Evolutionary conservation across 768 basidiomycete genomes (phyloP).

Genomic region (Phlebiopsis gigantea): DNA sequence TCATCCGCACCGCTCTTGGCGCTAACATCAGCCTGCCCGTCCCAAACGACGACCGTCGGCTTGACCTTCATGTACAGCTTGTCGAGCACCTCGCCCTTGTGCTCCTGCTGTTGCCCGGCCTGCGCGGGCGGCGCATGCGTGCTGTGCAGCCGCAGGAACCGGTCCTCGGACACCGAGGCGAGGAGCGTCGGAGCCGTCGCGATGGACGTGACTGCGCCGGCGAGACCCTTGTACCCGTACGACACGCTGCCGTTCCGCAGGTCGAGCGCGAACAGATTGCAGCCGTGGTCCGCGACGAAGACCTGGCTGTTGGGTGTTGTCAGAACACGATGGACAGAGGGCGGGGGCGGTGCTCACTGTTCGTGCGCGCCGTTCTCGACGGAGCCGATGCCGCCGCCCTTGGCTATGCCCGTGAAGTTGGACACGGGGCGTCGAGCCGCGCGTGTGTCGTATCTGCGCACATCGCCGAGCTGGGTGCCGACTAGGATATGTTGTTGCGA

Average conservation of each 20-base stretch:
- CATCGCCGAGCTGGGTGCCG: conserved; percentile 71
- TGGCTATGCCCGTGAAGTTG: conserved; percentile 57
- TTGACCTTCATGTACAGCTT: conserved; percentile 58
- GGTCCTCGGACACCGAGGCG: conserved; percentile 62
- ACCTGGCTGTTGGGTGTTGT: conserved; percentile 43
- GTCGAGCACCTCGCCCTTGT: conserved; percentile 55
- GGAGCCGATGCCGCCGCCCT: conserved; percentile 54
- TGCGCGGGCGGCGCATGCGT: conserved; percentile 45
- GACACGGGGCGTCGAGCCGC: conserved; percentile 61
- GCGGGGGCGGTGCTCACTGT: conserved; percentile 45
- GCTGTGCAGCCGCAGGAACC: conserved; percentile 67
- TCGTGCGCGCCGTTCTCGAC: conserved; percentile 57
- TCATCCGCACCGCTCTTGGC: conserved; percentile 20
- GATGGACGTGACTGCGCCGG: conserved; percentile 65
- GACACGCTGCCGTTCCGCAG: conserved; percentile 57
- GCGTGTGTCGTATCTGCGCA: conserved; percentile 76
- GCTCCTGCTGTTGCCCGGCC: conserved; percentile 45
- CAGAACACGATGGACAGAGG: neutral
- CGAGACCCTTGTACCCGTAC: conserved; percentile 70
- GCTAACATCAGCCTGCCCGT: conserved; percentile 26
- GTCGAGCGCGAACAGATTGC: conserved; percentile 62
- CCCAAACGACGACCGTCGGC: conserved; percentile 66
- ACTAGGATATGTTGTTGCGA: conserved; percentile 48
- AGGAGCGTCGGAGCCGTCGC: conserved; percentile 49
- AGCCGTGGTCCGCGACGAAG: conserved; percentile 64